Conservation (phyloP, 2,329 filamentous ascomycete species). For the Cladosporium velox region DNA sequence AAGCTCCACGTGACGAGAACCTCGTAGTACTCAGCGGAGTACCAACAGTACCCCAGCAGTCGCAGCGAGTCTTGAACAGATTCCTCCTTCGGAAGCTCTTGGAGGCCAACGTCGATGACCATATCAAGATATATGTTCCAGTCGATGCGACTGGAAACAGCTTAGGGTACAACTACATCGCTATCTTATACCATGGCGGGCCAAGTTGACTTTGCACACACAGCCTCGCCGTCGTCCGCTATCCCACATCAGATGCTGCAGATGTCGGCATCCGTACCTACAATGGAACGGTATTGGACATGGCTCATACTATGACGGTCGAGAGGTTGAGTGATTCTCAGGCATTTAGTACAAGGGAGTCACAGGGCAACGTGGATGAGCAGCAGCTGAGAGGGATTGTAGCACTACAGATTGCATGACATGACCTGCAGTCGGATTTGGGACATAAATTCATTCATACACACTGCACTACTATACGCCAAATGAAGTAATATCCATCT, state of each 20-base stretch:
- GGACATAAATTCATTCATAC: not conserved
- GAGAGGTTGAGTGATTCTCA: not conserved
- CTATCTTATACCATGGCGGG: not conserved
- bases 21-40: not conserved
- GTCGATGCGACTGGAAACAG: not conserved
- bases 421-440: not conserved
- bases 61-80: not conserved
- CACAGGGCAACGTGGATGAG: not conserved
- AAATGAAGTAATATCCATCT: not conserved
- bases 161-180: not conserved
- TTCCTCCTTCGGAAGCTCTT: not conserved
- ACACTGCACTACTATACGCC: not conserved
- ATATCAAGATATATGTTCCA: conserved; percentile 4
- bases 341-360: not conserved
- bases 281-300: not conserved
- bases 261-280: not conserved
- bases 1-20: not conserved
- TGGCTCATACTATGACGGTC: not conserved
- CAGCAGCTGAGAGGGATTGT: not conserved
- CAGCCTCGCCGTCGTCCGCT: not conserved
- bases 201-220: not conserved
- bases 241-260: not conserved
- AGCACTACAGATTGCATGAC: not conserved
- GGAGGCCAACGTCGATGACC: not conserved
- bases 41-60: not conserved